These are phyloP conservation scores for Blastocystis sp. DNA, from an alignment of 352 stramenopile genomes.

Conservation along the genomic window DNA sequence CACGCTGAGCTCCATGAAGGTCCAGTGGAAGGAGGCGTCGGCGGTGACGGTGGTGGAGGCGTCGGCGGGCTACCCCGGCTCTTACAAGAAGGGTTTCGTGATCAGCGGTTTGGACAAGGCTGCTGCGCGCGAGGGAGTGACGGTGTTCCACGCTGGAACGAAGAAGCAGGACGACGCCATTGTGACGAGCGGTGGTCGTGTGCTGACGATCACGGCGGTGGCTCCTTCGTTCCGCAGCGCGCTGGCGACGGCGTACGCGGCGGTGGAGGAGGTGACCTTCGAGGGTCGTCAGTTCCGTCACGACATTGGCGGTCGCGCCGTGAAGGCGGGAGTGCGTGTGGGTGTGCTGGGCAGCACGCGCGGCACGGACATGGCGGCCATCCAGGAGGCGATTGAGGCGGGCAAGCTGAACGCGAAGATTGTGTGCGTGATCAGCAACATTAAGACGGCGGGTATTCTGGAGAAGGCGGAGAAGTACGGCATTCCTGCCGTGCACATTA, in stretches of 20 bases:
- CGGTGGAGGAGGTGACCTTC: slow-evolving; percentile 70
- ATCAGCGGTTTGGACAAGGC: slow-evolving; percentile 81
- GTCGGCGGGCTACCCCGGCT: slow-evolving; percentile 89
- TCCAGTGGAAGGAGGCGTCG: slow-evolving; percentile 73
- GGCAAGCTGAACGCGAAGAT: slow-evolving; percentile 80
- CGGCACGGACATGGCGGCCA: slow-evolving; percentile 75
- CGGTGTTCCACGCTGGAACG: slow-evolving; percentile 98
- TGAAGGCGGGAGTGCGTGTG: slow-evolving; percentile 79
- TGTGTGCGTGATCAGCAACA: slow-evolving; percentile 89
- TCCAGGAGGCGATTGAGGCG: slow-evolving; percentile 64
- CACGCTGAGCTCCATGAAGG: slow-evolving; percentile 70
- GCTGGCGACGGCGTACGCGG: slow-evolving; percentile 78
- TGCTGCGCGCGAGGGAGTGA: slow-evolving; percentile 72
- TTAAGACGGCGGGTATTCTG: slow-evolving; percentile 78
- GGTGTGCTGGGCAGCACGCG: slow-evolving; percentile 87
- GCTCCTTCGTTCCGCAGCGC: slow-evolving; percentile 76
- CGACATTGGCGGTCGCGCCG: slow-evolving; percentile 83
- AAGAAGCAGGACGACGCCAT: slow-evolving; percentile 66
- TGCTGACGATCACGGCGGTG: slow-evolving; percentile 87
- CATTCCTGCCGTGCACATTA: slow-evolving; percentile 65
- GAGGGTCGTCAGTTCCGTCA: slow-evolving; percentile 83
- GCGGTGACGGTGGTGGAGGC: slow-evolving; percentile 89
- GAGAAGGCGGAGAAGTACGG: slow-evolving; percentile 75
- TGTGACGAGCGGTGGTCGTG: slow-evolving; percentile 83
- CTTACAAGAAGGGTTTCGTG: slow-evolving; percentile 88